Evolutionary conservation across 164 flowering plant species (phyloP).

Genomic region (Tetrastigma voinierianum): DNA sequence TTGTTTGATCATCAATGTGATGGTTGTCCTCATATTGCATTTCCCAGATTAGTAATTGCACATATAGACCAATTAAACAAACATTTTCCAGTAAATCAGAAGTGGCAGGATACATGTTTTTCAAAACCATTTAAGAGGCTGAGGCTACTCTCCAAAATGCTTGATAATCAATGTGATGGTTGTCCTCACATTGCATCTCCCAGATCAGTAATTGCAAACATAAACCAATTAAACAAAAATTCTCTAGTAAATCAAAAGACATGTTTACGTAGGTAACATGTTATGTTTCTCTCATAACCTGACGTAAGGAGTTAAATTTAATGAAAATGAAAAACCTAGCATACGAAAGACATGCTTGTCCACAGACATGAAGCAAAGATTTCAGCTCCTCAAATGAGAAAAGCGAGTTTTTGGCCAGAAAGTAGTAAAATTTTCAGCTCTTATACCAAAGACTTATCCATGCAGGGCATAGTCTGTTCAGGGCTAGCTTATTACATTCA

Average conservation of each 20-base stretch:
- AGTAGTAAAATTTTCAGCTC: neutral
- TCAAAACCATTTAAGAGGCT: neutral
- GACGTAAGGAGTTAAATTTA: too few relatives aligned
- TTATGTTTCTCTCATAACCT: neutral
- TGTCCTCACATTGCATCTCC: neutral
- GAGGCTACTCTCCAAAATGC: too few relatives aligned
- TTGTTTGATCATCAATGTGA: neutral
- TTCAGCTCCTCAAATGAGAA: neutral
- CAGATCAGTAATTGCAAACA: too few relatives aligned
- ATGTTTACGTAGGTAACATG: neutral
- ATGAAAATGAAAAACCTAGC: too few relatives aligned
- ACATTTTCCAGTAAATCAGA: too few relatives aligned
- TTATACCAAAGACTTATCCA: too few relatives aligned
- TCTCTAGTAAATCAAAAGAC: neutral
- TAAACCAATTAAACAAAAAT: too few relatives aligned
- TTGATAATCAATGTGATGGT: neutral
- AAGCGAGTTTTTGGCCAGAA: neutral
- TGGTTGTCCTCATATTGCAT: neutral
- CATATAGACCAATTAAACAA: too few relatives aligned
- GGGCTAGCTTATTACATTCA: conserved; percentile 71
- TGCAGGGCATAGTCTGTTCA: conserved; percentile 66
- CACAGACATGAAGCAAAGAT: neutral
- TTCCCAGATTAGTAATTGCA: neutral
- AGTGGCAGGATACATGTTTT: neutral
- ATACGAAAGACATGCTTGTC: neutral